Percentiles rank a stretch among this genome's conserved stretches.
Evolutionary conservation across 352 stramenopile species (phyloP).

Genomic region (Globisporangium cystogenes): DNA sequence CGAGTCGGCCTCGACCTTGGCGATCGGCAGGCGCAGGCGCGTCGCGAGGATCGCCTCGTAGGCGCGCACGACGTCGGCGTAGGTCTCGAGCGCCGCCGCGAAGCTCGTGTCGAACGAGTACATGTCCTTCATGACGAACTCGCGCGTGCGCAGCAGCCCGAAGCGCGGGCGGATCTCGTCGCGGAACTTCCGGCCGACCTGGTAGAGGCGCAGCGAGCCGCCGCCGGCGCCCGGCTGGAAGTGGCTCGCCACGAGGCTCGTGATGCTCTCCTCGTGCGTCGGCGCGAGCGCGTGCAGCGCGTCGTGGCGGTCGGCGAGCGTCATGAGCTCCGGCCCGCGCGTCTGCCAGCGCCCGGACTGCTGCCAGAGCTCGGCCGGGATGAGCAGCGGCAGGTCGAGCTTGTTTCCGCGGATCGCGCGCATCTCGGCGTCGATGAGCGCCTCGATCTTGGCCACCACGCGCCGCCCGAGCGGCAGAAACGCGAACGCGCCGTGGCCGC

Average conservation of each 20-base stretch:
- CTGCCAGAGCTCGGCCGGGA: conserved; percentile 75
- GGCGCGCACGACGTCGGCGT: conserved; percentile 68
- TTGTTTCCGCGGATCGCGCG: conserved; percentile 74
- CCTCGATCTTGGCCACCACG: conserved; percentile 74
- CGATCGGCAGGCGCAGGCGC: conserved; percentile 62
- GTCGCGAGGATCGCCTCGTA: conserved; percentile 74
- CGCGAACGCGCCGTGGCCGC: conserved; percentile 70
- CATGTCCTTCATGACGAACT: conserved; percentile 92
- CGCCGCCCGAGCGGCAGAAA: conserved; percentile 74
- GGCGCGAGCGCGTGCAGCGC: conserved; percentile 64
- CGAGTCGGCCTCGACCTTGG: conserved; percentile 80
- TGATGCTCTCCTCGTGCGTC: conserved; percentile 85
- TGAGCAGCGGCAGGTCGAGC: conserved; percentile 72
- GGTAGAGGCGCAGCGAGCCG: conserved; percentile 71
- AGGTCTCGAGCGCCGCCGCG: conserved; percentile 55
- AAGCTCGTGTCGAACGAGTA: conserved; percentile 85
- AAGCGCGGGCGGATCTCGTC: conserved; percentile 87
- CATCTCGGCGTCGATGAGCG: conserved; percentile 83
- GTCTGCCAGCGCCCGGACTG: conserved; percentile 78
- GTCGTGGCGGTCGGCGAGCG: conserved; percentile 67
- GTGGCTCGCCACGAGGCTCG: conserved; percentile 64
- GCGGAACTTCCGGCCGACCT: conserved; percentile 86
- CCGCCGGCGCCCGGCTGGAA: conserved; percentile 32
- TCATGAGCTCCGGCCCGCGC: conserved; percentile 79
- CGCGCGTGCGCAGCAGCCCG: conserved; percentile 68